phyloP scores from a whole-genome alignment of 371 early-diverging fungal species.

The Nematocida major region DNA sequence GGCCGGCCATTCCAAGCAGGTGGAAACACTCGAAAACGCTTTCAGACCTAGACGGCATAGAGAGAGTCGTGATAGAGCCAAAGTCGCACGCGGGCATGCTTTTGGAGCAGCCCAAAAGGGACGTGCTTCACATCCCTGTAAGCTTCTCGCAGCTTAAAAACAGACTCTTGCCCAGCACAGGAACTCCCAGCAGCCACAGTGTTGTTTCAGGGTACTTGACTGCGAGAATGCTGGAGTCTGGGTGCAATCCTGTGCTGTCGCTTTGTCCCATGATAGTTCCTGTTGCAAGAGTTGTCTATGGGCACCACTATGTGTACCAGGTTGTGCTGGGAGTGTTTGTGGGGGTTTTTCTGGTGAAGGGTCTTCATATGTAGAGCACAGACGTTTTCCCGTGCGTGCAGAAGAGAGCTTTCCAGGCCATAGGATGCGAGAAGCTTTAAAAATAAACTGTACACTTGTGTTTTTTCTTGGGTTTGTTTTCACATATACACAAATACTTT shows the following conservation, averaged over 20 bases:
- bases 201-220: constrained; percentile 35
- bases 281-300: neutral
- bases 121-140: constrained; percentile 16
- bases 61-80: neutral
- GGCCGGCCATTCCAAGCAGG: constrained; percentile 1
- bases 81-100: neutral
- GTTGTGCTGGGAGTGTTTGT: constrained; percentile 6
- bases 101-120: constrained; percentile 9
- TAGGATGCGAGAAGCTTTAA: too few relatives aligned
- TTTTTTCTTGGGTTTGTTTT: too few relatives aligned
- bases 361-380: too few relatives aligned
- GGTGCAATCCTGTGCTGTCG: neutral
- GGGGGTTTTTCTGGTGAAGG: neutral
- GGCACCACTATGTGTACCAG: constrained; percentile 37
- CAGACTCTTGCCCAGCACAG: neutral
- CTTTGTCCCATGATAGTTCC: neutral
- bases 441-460: too few relatives aligned
- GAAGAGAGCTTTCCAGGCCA: too few relatives aligned
- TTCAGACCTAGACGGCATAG: neutral
- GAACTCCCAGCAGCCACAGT: constrained; percentile 49
- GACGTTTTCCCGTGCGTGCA: too few relatives aligned
- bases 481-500: too few relatives aligned
- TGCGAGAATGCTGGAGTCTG: neutral
- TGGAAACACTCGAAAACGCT: neutral
- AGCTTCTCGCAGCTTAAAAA: constrained; percentile 2